Evolutionary conservation across 768 basidiomycete genomes (phyloP).

Genomic region (Punctularia strigosozonata): DNA sequence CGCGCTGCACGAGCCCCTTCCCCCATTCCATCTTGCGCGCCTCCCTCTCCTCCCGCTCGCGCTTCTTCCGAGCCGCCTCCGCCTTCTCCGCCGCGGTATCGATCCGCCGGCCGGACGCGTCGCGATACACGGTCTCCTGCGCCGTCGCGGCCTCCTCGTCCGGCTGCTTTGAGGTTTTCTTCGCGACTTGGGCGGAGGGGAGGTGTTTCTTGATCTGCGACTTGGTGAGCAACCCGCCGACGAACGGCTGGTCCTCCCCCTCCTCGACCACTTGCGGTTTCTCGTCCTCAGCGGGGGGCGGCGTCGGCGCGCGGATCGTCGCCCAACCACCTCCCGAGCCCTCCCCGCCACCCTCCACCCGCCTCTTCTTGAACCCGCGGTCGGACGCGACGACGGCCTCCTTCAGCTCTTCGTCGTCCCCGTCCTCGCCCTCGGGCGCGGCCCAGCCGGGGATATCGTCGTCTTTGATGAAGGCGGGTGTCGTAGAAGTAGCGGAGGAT

Average conservation of each 20-base stretch:
- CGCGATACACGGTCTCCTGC: conserved; percentile 92
- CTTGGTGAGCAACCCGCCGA: conserved; percentile 71
- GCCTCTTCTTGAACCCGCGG: conserved; percentile 71
- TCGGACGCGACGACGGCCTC: conserved; percentile 67
- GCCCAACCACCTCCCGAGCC: conserved; percentile 47
- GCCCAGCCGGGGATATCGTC: conserved; percentile 60
- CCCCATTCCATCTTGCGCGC: conserved; percentile 96
- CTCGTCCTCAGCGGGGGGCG: conserved; percentile 52
- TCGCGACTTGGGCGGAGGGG: conserved; percentile 25
- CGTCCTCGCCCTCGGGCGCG: conserved; percentile 31
- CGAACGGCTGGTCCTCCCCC: conserved; percentile 38
- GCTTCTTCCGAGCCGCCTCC: conserved; percentile 71
- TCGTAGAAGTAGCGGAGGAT: conserved; percentile 22
- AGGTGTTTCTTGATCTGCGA: conserved; percentile 51
- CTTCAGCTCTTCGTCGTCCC: conserved; percentile 42
- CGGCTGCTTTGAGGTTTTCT: conserved; percentile 26
- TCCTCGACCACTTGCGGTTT: conserved; percentile 43
- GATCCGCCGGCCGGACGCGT: conserved; percentile 77
- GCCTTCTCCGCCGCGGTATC: conserved; percentile 79
- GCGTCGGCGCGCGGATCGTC: conserved; percentile 40
- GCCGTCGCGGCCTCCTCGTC: conserved; percentile 46
- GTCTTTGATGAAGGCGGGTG: conserved; percentile 28
- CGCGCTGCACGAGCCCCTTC: conserved; percentile 85
- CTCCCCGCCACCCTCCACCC: conserved; percentile 25
- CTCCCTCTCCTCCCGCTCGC: conserved; percentile 77